A percentile compares a stretch with the other conserved stretches of the same genome.
Evolutionary conservation across 257 asterid genomes (phyloP).

Genomic region (Fraxinus anomala): DNA sequence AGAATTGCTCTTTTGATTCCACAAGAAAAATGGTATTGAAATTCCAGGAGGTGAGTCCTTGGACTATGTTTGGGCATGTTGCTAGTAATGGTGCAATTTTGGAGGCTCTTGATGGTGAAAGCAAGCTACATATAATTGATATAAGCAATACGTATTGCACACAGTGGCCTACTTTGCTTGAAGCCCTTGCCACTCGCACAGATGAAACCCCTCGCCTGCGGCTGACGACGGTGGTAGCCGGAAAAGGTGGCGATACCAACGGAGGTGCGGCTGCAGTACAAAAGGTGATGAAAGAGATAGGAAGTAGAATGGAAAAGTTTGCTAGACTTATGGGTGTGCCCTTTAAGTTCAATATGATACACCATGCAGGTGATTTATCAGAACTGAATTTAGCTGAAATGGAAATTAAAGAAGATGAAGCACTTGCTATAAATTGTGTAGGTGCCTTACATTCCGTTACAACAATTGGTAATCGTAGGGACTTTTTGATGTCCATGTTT

Average conservation of each 20-base stretch:
- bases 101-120: slow-evolving; percentile 91
- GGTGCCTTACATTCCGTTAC: slow-evolving; percentile 71
- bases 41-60: slow-evolving; percentile 92
- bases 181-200: slow-evolving; percentile 86
- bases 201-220: slow-evolving; percentile 92
- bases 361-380: slow-evolving; percentile 77
- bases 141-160: slow-evolving; percentile 87
- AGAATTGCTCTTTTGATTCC: slow-evolving; percentile 69
- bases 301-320: slow-evolving; percentile 81
- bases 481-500: slow-evolving; percentile 52
- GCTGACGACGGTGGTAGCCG: slow-evolving; percentile 66
- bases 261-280: slow-evolving; percentile 45
- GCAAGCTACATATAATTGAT: slow-evolving; percentile 71
- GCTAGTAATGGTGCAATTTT: slow-evolving; percentile 89
- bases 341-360: slow-evolving; percentile 59
- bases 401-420: slow-evolving; percentile 70
- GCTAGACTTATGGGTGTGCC: slow-evolving; percentile 99
- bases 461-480: slow-evolving; percentile 49
- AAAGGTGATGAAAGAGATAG: slow-evolving; percentile 84
- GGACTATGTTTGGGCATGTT: slow-evolving; percentile 91
- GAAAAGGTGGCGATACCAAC: slow-evolving; percentile 30
- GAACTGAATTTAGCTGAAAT: slow-evolving; percentile 53
- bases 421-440: slow-evolving; percentile 74
- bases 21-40: slow-evolving; percentile 69
- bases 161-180: slow-evolving; percentile 96